Percentiles rank a stretch among this genome's conserved stretches.
Conservation (phyloP, 257 asterid genomes). For the Capsicum rhomboideum region DNA sequence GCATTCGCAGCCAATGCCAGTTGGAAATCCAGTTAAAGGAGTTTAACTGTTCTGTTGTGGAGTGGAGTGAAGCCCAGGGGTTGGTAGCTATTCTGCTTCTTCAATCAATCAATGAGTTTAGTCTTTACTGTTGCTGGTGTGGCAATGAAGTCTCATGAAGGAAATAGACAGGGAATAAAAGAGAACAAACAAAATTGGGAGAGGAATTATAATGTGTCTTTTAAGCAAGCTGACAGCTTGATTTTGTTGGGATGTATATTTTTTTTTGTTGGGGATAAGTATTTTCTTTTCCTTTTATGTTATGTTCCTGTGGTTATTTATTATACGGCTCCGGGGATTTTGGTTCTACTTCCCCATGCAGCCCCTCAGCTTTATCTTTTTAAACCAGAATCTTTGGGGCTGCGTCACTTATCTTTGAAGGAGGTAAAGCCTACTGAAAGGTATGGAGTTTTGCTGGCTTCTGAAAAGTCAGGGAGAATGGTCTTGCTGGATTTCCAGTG, state of each 20-base stretch:
- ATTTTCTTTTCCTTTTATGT: neutral
- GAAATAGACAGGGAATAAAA: slow-evolving; percentile 3
- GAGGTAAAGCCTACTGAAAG: neutral
- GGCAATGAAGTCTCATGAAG: slow-evolving; percentile 8
- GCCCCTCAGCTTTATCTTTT: neutral
- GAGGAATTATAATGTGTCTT: slow-evolving; percentile 5
- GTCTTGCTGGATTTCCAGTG: neutral
- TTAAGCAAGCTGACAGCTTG: slow-evolving; percentile 3
- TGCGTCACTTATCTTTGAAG: neutral
- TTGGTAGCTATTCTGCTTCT: neutral
- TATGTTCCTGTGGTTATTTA: neutral
- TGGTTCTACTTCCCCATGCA: slow-evolving; percentile 7
- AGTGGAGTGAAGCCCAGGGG: neutral
- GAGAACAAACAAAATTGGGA: slow-evolving; percentile 2
- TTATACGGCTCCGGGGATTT: slow-evolving; percentile 4
- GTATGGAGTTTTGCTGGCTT: neutral
- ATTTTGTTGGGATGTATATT: slow-evolving; percentile 10
- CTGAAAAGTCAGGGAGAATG: neutral
- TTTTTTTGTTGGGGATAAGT: slow-evolving; percentile 13
- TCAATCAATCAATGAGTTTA: slow-evolving; percentile 13
- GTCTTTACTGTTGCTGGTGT: neutral
- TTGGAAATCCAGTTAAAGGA: neutral
- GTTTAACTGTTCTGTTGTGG: slow-evolving; percentile 2
- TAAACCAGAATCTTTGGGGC: neutral
- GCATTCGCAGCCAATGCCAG: neutral